Percentiles rank a stretch among this genome's conserved stretches.
Evolutionary conservation across 352 stramenopile species (phyloP).

Genomic region (Pythium pyrilobum): DNA sequence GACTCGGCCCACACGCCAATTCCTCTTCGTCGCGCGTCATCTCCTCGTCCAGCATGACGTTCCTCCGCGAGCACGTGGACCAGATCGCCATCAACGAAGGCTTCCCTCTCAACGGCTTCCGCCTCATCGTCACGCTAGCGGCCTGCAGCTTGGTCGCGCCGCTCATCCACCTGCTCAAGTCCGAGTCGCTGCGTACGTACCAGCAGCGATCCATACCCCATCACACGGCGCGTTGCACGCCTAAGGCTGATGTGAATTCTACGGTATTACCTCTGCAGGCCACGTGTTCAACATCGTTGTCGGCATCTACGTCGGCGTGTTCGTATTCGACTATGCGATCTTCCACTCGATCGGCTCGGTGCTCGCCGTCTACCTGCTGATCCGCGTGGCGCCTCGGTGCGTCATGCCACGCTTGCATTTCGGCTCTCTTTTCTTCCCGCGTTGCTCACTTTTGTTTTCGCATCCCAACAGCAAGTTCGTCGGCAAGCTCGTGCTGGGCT

Average conservation of each 20-base stretch:
- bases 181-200: constrained; percentile 57
- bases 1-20: too few species aligned
- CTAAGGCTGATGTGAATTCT: too few species aligned
- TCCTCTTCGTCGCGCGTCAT: too few species aligned
- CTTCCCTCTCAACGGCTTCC: constrained; percentile 74
- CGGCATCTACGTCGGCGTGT: constrained; percentile 59
- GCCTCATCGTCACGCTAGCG: constrained; percentile 66
- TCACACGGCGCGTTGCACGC: too few species aligned
- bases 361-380: constrained; percentile 57
- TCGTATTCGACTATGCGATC: constrained; percentile 79
- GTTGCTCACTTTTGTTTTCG: not conserved
- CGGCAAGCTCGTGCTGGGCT: constrained; percentile 52
- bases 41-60: constrained; percentile 30
- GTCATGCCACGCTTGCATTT: not conserved
- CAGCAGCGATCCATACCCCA: too few species aligned
- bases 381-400: constrained; percentile 58
- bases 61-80: constrained; percentile 63
- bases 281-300: constrained; percentile 66
- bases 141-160: constrained; percentile 64
- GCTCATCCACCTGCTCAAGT: constrained; percentile 48
- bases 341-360: constrained; percentile 65
- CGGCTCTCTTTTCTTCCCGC: not conserved
- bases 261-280: constrained; percentile 33
- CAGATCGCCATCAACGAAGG: constrained; percentile 55
- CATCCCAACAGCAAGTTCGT: constrained; percentile 41